Base-by-base conservation (phyloP, 805 yeast genomes). In the Candida succiphila region DNA sequence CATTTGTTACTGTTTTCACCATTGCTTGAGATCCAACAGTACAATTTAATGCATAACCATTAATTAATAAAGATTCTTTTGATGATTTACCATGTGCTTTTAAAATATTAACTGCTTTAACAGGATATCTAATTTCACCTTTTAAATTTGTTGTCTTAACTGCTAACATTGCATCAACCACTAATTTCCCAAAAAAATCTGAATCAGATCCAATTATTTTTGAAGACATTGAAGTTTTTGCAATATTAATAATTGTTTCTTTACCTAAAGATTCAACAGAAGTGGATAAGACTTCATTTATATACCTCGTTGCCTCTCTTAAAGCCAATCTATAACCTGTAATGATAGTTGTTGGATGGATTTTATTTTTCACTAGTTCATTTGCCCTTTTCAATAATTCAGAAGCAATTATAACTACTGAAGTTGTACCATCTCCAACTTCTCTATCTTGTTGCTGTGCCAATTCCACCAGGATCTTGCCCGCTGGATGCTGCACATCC, bases 361-460 rank as follows among this genome's bases (percentile, higher is more conserved):
- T 82, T 54, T 86, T 85, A 61, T 85, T 85, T 52, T 81, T 82
- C 31, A 92, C 96, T 43, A 92, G 67, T 47, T 88, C 96, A 58
- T 87, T 86, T 27, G 98, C 98, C 43, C 95, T 73, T 50, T 83
- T 83, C 51, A 92, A 67, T 36, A 92, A 64, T 61, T 92, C 99
- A 24, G 94, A 72, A 17, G 98, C 97, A 54, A 94, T 79, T 41
- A 92, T 87, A 27, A 92, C 98, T 32, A 92, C 98, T 13, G 95
- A 83, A 0, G 99, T 92, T 29, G 99, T 88, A 46, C 97, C 97
- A 53, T 88, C 97, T 40, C 96, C 98, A 34, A 92, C 96, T 61
- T 92, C 99, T 50, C 95, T 75, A 58, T 92, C 99, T 65, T 92
- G 99, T 59, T 92, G 97, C 58, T 92, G 96, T 2, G 98, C 98